Evolutionary conservation across 192 early-diverging fungal species (phyloP), one percentile per base, ranked within the genome.

Genomic region (Backusella parvicylindrica): DNA sequence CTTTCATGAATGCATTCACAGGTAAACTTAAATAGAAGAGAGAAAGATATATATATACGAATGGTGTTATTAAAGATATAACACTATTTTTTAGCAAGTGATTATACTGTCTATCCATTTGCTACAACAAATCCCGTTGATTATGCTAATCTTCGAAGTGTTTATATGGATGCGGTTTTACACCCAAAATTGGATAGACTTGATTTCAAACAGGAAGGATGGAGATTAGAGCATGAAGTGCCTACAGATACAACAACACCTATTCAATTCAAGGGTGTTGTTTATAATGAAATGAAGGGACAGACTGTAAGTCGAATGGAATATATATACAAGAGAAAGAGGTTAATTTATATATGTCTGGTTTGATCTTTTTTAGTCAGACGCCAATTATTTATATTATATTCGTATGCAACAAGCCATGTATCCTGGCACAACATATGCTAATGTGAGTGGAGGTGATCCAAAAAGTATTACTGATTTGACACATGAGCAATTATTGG

Each of bases 231-330:
- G 75, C 90, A 97, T 74, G 86, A 89, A 70, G 85, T 92, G 65
- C 85, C 89, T 35, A 80, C 84, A 23, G 91, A 94, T 81, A 75
- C 84, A 7, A 43, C 79, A 4, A 85, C 91, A 5, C 92, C 93
- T 23, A 85, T 95, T 38, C 84, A 92, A 41, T 93, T 99, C 80
- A 98, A 98, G 76, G 97, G 97, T 64, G 92, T 99, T 30, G 97
- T 99, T 26, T 99, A 96, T 77, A 99, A 99, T 79, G 97, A 99
- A 75, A 99, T 99, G 97, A 99, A 99, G 84, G 97, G 97, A 13
- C 83, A 84, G 64, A 85, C 84, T 75, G 86, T 64, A 89, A 83
- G 30, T 28, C n/a, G 1, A 9, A n/a, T 9, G 2, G 21, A 47
- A 21, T n/a, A 40, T 53, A 47, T 26, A n/a, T 18, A 30, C 6